phyloP scores from a whole-genome alignment of 129 eudicot genomes.

The Lactuca saligna region DNA sequence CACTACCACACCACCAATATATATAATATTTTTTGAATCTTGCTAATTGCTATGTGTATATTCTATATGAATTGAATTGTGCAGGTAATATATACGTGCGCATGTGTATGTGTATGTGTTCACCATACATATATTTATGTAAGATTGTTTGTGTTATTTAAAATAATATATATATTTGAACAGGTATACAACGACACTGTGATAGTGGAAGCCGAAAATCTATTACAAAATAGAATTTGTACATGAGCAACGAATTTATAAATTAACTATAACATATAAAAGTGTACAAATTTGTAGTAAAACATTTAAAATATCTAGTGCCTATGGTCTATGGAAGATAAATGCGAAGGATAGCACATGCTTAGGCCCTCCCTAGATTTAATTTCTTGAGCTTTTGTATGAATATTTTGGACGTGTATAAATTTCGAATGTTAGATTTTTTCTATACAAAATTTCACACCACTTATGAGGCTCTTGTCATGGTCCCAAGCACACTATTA shows the following conservation, averaged over 20 bases:
- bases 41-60: slow-evolving; percentile 8
- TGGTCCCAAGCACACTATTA: too few relatives aligned
- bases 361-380: neutral
- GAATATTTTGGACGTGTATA: neutral
- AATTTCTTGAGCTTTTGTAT: neutral
- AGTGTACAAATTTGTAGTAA: neutral
- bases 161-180: neutral
- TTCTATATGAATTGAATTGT: neutral
- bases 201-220: too few relatives aligned
- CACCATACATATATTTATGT: neutral
- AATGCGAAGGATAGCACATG: neutral
- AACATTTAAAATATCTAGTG: too few relatives aligned
- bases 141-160: neutral
- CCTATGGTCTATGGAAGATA: neutral
- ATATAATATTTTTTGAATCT: slow-evolving; percentile 5
- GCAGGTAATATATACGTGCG: neutral
- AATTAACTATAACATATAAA: too few relatives aligned
- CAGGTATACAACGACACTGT: too few relatives aligned
- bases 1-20: slow-evolving; percentile 18
- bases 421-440: too few relatives aligned
- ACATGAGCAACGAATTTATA: too few relatives aligned
- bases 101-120: neutral
- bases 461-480: too few relatives aligned
- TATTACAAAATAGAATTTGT: too few relatives aligned
- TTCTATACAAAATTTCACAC: too few relatives aligned